Percentiles rank a stretch among this genome's conserved stretches.
These are phyloP conservation scores for Tricholoma saponaceum DNA, from an alignment of 768 basidiomycete genomes.

Conservation along the genomic window DNA sequence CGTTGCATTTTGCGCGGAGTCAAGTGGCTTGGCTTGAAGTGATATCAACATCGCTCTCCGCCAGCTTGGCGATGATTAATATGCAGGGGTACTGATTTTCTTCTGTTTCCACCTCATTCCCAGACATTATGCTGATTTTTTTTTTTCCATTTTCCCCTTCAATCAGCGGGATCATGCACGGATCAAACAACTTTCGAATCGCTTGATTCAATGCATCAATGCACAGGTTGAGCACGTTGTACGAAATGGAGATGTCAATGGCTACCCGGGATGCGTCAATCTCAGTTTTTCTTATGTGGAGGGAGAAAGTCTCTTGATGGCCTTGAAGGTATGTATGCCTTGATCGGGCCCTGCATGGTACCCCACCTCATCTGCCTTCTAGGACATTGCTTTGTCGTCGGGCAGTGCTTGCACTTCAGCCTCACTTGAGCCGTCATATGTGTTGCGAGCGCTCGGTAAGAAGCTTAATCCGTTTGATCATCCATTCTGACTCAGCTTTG, in stretches of 20 bases:
- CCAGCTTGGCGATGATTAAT: conserved; percentile 58
- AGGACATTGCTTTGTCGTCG: conserved; percentile 97
- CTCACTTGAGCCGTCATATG: conserved; percentile 97
- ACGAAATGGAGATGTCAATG: conserved; percentile 87
- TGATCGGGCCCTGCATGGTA: neutral
- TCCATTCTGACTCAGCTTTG: conserved; percentile 1
- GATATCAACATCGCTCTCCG: conserved; percentile 14
- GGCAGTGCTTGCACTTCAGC: conserved; percentile 99
- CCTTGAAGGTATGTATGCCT: conserved; percentile 77
- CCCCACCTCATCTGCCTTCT: conserved; percentile 5
- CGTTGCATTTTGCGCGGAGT: conserved; percentile 30
- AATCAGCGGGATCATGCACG: conserved; percentile 75
- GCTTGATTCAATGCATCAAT: conserved; percentile 78
- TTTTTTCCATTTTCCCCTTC: conserved; percentile 7
- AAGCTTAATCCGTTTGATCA: neutral
- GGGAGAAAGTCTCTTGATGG: conserved; percentile 96
- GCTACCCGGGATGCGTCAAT: conserved; percentile 96
- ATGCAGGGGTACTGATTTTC: conserved; percentile 94
- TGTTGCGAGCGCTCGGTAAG: conserved; percentile 88
- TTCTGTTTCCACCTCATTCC: neutral
- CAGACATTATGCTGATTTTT: conserved; percentile 14
- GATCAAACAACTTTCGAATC: conserved; percentile 70
- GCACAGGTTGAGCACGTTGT: conserved; percentile 85
- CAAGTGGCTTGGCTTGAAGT: conserved; percentile 35
- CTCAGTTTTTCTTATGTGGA: conserved; percentile 96